Base-by-base conservation (phyloP, 176 grass and related monocot genomes). In the Phyllostachys edulis region DNA sequence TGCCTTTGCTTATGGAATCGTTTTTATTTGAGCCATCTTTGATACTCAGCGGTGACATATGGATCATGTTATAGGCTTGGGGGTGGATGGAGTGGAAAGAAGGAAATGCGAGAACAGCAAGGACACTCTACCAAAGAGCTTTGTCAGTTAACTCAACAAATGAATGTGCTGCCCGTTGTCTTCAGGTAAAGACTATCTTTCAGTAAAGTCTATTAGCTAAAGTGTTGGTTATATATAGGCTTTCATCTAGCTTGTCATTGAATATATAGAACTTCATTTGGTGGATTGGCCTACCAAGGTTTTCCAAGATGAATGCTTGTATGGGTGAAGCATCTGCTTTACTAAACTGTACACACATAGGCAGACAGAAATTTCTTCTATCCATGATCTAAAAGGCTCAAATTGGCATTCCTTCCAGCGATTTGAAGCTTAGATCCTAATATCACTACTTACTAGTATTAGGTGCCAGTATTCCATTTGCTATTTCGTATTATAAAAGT, bases 81-180 rank as follows among this genome's bases (percentile, higher is more conserved):
- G 96, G 96, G 6, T 98, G 96, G 96, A 95, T 98, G 96, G 96
- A 98, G 69, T 98, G 96, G 96, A 98, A 95, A 88, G 96, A 95
- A 89, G 87, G 92, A 89, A 98, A 98, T 60, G 85, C 84, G 7
- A 90, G 82, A 87, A 91, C 87, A 74, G 96, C 96, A 85, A 91
- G 89, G 79, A 86, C 94, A 73, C 83, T 98, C 69, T 98, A 98
- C 80, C 91, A 89, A 86, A 93, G 89, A 91, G 93, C 93, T 85
- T 50, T 98, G 47, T 89, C 93, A 42, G 87, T 98, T 71, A 94
- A 98, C 90, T 92, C 90, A 69, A 93, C 93, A 4, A 90, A 81
- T 92, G 96, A 95, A 78, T 90, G 91, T 84, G 96, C 96, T 85
- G 91, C 96, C 70, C 92, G 92, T 20, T 98, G 96, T 74, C 88